Percentiles rank a stretch among this genome's conserved stretches.
These are phyloP conservation scores for Polytolypa hystricis DNA, from an alignment of 2,329 filamentous ascomycete genomes.

Conservation along the genomic window DNA sequence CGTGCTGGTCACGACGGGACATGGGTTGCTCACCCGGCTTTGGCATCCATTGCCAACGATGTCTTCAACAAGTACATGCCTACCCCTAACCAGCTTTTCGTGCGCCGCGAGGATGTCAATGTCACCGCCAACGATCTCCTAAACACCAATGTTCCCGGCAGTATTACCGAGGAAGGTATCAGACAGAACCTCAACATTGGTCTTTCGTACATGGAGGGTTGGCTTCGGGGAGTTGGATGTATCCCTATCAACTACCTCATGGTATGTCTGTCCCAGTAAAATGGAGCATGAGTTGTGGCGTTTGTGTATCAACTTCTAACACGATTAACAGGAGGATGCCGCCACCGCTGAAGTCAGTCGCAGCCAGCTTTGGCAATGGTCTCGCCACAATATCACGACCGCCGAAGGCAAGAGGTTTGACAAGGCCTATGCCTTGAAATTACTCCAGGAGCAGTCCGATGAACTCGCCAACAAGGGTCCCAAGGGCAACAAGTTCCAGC, in stretches of 20 bases:
- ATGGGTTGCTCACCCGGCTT: constrained; percentile 93
- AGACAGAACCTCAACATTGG: constrained; percentile 96
- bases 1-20: constrained; percentile 92
- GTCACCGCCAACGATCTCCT: constrained; percentile 82
- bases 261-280: constrained; percentile 34
- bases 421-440: constrained; percentile 77
- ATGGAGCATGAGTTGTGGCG: not conserved
- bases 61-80: constrained; percentile 99
- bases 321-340: constrained; percentile 57
- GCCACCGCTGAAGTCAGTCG: constrained; percentile 93
- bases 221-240: constrained; percentile 88
- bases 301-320: constrained; percentile 5
- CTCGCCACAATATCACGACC: constrained; percentile 60
- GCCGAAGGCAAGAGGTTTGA: constrained; percentile 85
- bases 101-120: constrained; percentile 78
- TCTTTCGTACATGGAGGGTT: constrained; percentile 96
- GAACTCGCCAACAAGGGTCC: constrained; percentile 61
- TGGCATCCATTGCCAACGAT: constrained; percentile 77
- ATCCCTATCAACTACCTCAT: constrained; percentile 97
- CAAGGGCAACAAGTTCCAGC: constrained; percentile 81
- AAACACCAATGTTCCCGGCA: constrained; percentile 95
- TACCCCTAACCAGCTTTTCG: constrained; percentile 89
- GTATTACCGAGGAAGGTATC: constrained; percentile 87
- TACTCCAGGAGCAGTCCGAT: constrained; percentile 77
- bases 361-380: constrained; percentile 95